These are phyloP conservation scores for Gomphus bonarii DNA, from an alignment of 1,284 basidiomycete species.

Conservation along the genomic window DNA sequence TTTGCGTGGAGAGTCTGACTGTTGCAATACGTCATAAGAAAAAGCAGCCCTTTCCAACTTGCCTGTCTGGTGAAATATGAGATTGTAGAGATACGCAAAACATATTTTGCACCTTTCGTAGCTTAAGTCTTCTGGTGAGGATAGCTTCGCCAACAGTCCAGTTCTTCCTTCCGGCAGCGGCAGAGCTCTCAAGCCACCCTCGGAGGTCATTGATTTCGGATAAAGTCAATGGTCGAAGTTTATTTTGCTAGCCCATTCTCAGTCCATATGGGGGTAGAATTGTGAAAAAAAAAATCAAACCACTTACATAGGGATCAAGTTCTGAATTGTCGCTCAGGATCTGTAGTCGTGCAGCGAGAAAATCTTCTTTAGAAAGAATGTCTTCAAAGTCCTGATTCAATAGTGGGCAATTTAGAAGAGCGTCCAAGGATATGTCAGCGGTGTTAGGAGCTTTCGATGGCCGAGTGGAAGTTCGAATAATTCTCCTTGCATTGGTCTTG, in stretches of 20 bases:
- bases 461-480: not conserved
- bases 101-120: constrained; percentile 2
- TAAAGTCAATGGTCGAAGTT: constrained; percentile 4
- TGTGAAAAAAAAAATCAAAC: not conserved
- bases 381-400: constrained; percentile 4
- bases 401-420: not conserved
- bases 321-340: constrained; percentile 9
- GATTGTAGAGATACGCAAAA: not conserved
- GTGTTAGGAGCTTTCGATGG: not conserved
- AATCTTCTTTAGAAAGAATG: constrained; percentile 5
- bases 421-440: not conserved
- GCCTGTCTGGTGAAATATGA: not conserved
- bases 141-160: constrained; percentile 9
- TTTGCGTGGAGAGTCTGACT: not conserved
- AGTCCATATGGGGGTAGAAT: not conserved
- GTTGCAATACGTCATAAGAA: constrained; percentile 1
- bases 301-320: constrained; percentile 7
- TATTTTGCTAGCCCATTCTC: not conserved
- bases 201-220: constrained; percentile 8
- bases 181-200: constrained; percentile 3
- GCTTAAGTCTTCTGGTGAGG: not conserved
- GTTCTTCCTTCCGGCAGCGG: constrained; percentile 3
- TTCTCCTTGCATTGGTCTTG: not conserved
- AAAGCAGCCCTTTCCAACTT: constrained; percentile 3
- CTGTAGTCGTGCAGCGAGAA: not conserved